Percentiles rank a stretch among this genome's conserved stretches.
Conservation (phyloP, 2,329 filamentous ascomycete genomes). For the Sporothrix euskadiensis region DNA sequence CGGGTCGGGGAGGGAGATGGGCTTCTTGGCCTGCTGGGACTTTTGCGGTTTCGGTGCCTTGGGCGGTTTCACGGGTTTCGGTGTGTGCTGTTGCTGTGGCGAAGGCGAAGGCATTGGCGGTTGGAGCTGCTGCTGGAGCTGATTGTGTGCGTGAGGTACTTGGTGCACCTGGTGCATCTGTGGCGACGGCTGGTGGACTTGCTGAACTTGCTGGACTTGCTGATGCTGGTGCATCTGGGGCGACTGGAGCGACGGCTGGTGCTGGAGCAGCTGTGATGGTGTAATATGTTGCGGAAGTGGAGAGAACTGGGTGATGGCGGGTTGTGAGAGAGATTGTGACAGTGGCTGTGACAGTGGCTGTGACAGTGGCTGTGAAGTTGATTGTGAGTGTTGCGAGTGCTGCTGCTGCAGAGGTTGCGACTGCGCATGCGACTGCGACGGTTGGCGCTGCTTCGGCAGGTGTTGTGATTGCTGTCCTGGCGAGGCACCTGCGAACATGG, state of each 20-base stretch:
- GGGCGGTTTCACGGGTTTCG: slow-evolving; percentile 29
- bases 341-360: slow-evolving; percentile 18
- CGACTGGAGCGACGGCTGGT: slow-evolving; percentile 30
- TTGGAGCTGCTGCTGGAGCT: slow-evolving; percentile 34
- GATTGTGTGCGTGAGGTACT: slow-evolving; percentile 31
- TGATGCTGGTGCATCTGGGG: slow-evolving; percentile 23
- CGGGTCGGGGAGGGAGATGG: slow-evolving; percentile 27
- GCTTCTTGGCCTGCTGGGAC: slow-evolving; percentile 27
- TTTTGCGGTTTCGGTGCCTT: slow-evolving; percentile 25
- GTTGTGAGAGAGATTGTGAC: slow-evolving; percentile 13
- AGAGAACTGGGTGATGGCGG: slow-evolving; percentile 19
- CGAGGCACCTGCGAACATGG: slow-evolving; percentile 25
- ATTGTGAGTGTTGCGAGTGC: slow-evolving; percentile 30
- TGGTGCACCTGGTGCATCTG: slow-evolving; percentile 5
- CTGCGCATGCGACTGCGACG: slow-evolving; percentile 33
- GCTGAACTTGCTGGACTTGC: background rate
- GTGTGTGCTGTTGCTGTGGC: slow-evolving; percentile 36
- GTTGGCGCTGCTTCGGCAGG: slow-evolving; percentile 33
- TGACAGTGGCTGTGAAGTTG: slow-evolving; percentile 31
- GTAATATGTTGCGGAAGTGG: slow-evolving; percentile 22
- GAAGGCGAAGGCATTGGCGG: slow-evolving; percentile 35
- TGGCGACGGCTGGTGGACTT: slow-evolving; percentile 11
- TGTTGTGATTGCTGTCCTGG: slow-evolving; percentile 34
- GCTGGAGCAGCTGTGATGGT: slow-evolving; percentile 30
- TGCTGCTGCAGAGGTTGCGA: slow-evolving; percentile 33